A percentile compares a stretch with the other conserved stretches of the same genome.
phyloP scores from a whole-genome alignment of 176 grass and related monocot genomes.

The Aegilops longissima region DNA sequence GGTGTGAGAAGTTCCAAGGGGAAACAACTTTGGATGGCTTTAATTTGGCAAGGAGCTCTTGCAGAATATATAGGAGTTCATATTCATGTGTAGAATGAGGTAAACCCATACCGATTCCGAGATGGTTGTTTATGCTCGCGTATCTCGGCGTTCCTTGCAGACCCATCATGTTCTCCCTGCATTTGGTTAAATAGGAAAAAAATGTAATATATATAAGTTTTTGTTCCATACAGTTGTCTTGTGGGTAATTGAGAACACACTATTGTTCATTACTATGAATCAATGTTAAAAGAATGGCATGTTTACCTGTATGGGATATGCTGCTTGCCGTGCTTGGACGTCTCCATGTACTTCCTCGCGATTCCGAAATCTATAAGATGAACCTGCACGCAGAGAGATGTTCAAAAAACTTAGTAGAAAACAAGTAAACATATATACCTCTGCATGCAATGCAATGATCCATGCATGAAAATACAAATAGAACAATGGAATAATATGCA shows the following conservation, averaged over 20 bases:
- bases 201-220: background rate
- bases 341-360: conserved; percentile 45
- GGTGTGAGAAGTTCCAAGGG: background rate
- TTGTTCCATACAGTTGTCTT: background rate
- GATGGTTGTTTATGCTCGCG: conserved; percentile 64
- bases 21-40: background rate
- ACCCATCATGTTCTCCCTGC: conserved; percentile 51
- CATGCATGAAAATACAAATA: background rate
- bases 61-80: background rate
- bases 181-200: background rate
- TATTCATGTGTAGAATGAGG: background rate
- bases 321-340: conserved; percentile 30
- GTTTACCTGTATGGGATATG: conserved; percentile 66
- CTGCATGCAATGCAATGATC: background rate
- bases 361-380: conserved; percentile 60
- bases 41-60: background rate
- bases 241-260: too few relatives aligned
- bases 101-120: conserved; percentile 44
- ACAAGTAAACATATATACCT: background rate
- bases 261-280: too few relatives aligned
- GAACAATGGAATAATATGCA: background rate
- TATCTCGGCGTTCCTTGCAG: conserved; percentile 60
- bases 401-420: background rate
- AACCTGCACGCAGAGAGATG: conserved; percentile 16
- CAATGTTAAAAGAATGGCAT: background rate